Evolutionary conservation across 2,329 filamentous ascomycete genomes (phyloP), one percentile per base, ranked within the genome.

Genomic region (Calonectria pauciramosa): DNA sequence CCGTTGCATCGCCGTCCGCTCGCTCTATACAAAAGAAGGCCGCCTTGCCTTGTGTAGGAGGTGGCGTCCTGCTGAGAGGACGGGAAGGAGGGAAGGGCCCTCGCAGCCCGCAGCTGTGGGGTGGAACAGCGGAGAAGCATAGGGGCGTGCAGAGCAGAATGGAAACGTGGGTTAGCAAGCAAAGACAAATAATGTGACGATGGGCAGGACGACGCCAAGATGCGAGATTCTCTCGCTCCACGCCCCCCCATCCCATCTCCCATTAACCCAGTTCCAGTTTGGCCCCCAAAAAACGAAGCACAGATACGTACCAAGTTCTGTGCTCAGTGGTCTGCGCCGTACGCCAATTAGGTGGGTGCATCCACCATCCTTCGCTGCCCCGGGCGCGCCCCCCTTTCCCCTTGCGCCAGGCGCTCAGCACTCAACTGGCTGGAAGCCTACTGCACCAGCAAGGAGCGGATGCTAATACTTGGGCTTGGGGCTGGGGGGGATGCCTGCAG

Each of bases 321-420:
- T 65, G 44, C 47, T 52, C 34, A 41, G 41, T 38, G 51, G 36
- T 10, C 32, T 59, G 30, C 41, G 68, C 68, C 68, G 47, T 70
- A 59, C 59, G 68, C 68, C 56, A 70, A 70, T 70, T 64, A 47
- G 56, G 56, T 60, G 56, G 56, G n/a, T 38, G 56, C 56, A 36
- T 38, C 56, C 56, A 60, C 56, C 56, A 52, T 32, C 41, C 51
- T 26, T 44, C 30, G n/a, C 54, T 52, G 30, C 52, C 63, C 51
- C 41, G n/a, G 63, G 47, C 63, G 51, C 64, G 41, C 71, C 77
- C 71, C 74, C 76, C 59, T 75, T 79, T 76, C 75, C 77, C 75
- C 68, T 79, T 78, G 73, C 75, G 71, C 74, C 73, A 79, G 70
- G 51, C 70, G 72, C 74, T 70, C 66, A 68, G 74, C 70, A 68